A percentile compares a stretch with the other conserved stretches of the same genome.
These are phyloP conservation scores for Fraxinus excelsior DNA, from an alignment of 257 asterid species.

Conservation along the genomic window DNA sequence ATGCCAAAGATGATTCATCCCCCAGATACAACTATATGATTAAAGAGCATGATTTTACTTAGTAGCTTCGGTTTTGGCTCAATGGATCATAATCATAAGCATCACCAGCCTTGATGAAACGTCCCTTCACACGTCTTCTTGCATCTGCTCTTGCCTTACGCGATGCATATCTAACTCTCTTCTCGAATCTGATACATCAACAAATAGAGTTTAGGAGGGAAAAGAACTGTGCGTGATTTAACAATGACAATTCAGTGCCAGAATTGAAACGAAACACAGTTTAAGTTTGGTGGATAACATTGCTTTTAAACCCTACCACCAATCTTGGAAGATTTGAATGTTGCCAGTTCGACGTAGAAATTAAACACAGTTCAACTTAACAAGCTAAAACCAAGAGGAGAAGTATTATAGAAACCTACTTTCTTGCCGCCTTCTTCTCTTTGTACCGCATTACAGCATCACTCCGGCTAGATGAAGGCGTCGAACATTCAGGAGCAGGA, in stretches of 20 bases:
- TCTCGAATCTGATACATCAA: conserved; percentile 62
- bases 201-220: neutral
- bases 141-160: conserved; percentile 98
- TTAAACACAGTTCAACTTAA: neutral
- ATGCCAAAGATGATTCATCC: no score
- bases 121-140: conserved; percentile 91
- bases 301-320: no score
- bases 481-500: conserved; percentile 59
- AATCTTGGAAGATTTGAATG: no score
- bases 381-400: neutral
- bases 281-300: no score
- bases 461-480: conserved; percentile 64
- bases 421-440: conserved; percentile 87
- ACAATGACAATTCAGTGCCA: no score
- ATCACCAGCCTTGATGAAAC: conserved; percentile 95
- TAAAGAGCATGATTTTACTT: conserved; percentile 22
- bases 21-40: no score
- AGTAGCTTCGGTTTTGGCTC: conserved; percentile 70
- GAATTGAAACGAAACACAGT: no score
- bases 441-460: conserved; percentile 89
- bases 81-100: conserved; percentile 85
- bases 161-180: conserved; percentile 87
- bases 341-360: no score
- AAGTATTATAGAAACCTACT: conserved; percentile 31
- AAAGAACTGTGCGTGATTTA: neutral